Percentiles rank a stretch among this genome's conserved stretches.
Conservation (phyloP, 2,329 filamentous ascomycete genomes). For the Colletotrichum godetiae region DNA sequence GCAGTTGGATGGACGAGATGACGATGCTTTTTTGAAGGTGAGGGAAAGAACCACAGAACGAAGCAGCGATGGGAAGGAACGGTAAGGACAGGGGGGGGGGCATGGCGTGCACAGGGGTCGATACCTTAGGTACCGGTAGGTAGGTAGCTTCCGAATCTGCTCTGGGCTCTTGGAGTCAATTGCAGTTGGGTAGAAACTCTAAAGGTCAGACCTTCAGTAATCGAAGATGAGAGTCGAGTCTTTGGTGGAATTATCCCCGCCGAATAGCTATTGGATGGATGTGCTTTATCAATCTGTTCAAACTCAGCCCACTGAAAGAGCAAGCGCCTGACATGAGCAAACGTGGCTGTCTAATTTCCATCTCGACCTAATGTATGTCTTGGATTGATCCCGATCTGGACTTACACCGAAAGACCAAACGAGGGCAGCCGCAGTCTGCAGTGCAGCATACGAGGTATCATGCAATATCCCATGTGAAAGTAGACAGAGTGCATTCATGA, state of each 20-base stretch:
- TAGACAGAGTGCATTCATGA: background rate
- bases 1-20: slow-evolving; percentile 9
- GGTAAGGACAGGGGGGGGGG: background rate
- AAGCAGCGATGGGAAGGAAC: background rate
- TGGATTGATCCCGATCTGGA: background rate
- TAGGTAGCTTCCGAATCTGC: slow-evolving; percentile 9
- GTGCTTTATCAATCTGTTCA: background rate
- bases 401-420: background rate
- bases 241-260: background rate
- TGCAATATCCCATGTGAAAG: background rate
- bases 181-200: background rate
- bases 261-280: background rate
- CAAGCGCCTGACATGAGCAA: background rate
- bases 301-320: background rate
- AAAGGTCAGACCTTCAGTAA: background rate
- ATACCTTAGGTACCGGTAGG: background rate
- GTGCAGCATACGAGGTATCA: background rate
- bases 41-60: background rate
- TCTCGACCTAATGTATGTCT: background rate
- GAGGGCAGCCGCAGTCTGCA: background rate
- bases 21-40: background rate
- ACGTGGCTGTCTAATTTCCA: no score
- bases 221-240: background rate
- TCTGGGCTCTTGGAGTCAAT: background rate
- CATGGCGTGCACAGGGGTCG: background rate